Conservation (phyloP, 2,329 filamentous ascomycete genomes). For the Colletotrichum sp. region DNA sequence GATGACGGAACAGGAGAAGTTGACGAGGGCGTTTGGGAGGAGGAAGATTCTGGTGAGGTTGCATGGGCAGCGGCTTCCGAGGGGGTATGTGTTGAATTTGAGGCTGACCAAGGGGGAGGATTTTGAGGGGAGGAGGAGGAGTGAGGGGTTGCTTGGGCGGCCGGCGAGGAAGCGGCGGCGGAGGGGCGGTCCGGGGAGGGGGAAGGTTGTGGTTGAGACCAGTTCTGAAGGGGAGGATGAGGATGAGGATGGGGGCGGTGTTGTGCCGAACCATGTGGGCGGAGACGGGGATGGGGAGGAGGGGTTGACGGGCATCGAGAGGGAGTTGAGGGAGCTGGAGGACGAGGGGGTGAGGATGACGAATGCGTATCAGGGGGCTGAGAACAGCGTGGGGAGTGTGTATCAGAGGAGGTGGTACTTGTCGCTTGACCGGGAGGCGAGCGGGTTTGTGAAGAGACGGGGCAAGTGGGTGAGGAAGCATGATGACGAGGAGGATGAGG, state of each 20-base stretch:
- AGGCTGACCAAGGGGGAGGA: conserved; percentile 55
- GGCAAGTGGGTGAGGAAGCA: neutral
- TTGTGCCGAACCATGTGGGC: conserved; percentile 16
- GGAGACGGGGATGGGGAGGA: conserved; percentile 16
- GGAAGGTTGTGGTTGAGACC: neutral
- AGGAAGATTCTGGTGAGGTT: conserved; percentile 63
- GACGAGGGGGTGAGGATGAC: conserved; percentile 60
- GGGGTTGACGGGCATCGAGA: conserved; percentile 39
- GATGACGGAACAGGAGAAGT: conserved; percentile 48
- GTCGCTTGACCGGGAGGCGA: conserved; percentile 62
- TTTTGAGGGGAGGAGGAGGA: conserved; percentile 27
- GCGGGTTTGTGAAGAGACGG: conserved; percentile 54
- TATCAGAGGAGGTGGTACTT: conserved; percentile 73
- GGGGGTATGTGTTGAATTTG: conserved; percentile 56
- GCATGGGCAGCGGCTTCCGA: conserved; percentile 58
- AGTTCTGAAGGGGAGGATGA: conserved; percentile 21
- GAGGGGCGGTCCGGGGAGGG: neutral
- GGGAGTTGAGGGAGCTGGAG: conserved; percentile 49
- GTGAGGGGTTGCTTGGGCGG: conserved; percentile 24
- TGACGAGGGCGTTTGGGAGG: conserved; percentile 55
- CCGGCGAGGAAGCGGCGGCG: neutral
- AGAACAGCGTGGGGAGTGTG: conserved; percentile 69
- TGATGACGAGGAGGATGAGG: neutral
- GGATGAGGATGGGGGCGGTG: conserved; percentile 27
- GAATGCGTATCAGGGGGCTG: conserved; percentile 71